These are phyloP conservation scores for Microdochium bolleyi DNA, from an alignment of 2,329 filamentous ascomycete genomes.

Conservation along the genomic window DNA sequence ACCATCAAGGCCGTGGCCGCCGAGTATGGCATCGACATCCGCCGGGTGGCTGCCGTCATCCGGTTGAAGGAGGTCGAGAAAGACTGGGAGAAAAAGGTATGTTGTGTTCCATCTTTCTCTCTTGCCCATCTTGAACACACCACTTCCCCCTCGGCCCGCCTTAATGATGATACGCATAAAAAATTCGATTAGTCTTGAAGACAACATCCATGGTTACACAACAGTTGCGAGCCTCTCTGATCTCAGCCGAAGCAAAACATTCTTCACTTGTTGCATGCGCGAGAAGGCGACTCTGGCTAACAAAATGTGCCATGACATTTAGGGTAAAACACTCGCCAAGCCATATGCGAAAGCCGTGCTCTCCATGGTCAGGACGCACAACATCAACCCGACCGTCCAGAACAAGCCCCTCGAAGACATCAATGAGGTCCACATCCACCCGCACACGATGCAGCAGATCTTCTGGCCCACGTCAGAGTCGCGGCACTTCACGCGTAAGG, in stretches of 20 bases:
- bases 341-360: conserved; percentile 73
- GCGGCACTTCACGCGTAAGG: conserved; percentile 53
- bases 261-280: background rate
- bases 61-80: conserved; percentile 81
- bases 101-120: conserved; percentile 3
- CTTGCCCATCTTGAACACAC: conserved; percentile 1
- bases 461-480: conserved; percentile 58
- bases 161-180: conserved; percentile 52
- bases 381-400: conserved; percentile 42
- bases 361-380: conserved; percentile 70
- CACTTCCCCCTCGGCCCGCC: conserved; percentile 7
- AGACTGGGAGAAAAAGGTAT: conserved; percentile 60
- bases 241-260: conserved; percentile 6
- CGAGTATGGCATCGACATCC: conserved; percentile 70
- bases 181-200: conserved; percentile 99
- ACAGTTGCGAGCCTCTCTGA: conserved; percentile 73
- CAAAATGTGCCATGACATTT: conserved; percentile 7
- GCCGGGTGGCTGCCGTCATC: conserved; percentile 78
- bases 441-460: conserved; percentile 54
- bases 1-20: conserved; percentile 71
- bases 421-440: conserved; percentile 58
- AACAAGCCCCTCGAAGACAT: conserved; percentile 46
- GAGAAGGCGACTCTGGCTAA: conserved; percentile 10
- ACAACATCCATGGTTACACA: conserved; percentile 84
- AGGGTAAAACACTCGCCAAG: conserved; percentile 71